Conservation (phyloP, 2,329 filamentous ascomycete species). For the Penicillium hesseltinei region DNA sequence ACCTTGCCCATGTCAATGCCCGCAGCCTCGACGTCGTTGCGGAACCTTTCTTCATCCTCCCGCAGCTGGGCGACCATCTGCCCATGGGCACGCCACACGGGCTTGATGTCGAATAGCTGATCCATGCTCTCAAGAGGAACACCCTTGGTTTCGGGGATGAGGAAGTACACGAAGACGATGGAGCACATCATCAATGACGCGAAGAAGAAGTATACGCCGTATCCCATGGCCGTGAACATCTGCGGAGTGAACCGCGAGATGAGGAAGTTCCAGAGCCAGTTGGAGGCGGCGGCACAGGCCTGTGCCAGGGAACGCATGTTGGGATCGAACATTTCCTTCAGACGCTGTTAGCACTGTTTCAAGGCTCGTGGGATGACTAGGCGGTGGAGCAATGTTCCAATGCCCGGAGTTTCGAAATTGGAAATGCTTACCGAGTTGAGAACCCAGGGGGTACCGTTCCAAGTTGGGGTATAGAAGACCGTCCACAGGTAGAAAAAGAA, state of each 20-base stretch:
- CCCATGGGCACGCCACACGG: slow-evolving; percentile 38
- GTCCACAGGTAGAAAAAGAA: slow-evolving; percentile 75
- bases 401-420: neutral
- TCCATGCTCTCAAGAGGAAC: slow-evolving; percentile 65
- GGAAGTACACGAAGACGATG: slow-evolving; percentile 59
- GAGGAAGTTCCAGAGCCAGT: slow-evolving; percentile 43
- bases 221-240: slow-evolving; percentile 48
- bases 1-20: slow-evolving; percentile 18
- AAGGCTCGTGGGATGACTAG: neutral
- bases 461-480: slow-evolving; percentile 68
- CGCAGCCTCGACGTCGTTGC: slow-evolving; percentile 23
- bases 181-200: slow-evolving; percentile 59
- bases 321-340: slow-evolving; percentile 66
- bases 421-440: slow-evolving; percentile 54
- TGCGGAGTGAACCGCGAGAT: slow-evolving; percentile 42
- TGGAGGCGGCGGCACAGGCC: slow-evolving; percentile 57
- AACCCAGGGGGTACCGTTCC: slow-evolving; percentile 76
- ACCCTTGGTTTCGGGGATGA: slow-evolving; percentile 64
- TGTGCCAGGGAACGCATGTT: slow-evolving; percentile 69
- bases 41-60: slow-evolving; percentile 38
- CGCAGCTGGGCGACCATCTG: slow-evolving; percentile 33
- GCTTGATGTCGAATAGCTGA: slow-evolving; percentile 51
- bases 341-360: slow-evolving; percentile 9
- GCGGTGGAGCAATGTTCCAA: neutral
- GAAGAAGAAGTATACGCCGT: slow-evolving; percentile 67